Base-by-base conservation (phyloP, 305 asterid species). In the Fraxinus paxiana region DNA sequence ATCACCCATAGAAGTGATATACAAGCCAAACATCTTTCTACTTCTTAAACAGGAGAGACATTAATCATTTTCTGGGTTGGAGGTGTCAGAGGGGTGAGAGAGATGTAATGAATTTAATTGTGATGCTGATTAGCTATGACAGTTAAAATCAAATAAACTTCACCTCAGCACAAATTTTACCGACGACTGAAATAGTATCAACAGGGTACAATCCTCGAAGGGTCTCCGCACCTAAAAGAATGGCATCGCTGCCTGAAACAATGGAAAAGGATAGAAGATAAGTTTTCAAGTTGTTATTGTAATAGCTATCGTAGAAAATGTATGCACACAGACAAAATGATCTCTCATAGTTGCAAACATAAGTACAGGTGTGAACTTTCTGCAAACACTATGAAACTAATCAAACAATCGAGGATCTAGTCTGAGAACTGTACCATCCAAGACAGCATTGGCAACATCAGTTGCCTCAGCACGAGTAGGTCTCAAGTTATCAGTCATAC, bases 391-490 rank as follows among this genome's bases (percentile, higher is more conserved):
- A 31, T 77, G 75, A 82, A 82, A 76, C 71, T 31, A 83, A 73
- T 26, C 35, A 37, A 67, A 75, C 17, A 77, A 76, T 30, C 37
- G 15, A 46, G 73, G 80, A 26, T 51, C 65, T 76, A 22, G 31
- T 73, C 33, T 67, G 56, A 78, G 76, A 83, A 81, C 31, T 31
- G 56, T 91, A 92, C 97, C 98, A 86, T 93, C 98, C 67, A 94
- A 92, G 22, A 93, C 96, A 76, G 96, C 96, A 77, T 93, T 94
- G 67, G 98, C 98, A 73, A 94, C 96, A 87, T 94, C 97, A 81
- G 98, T 94, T 76, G 98, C 98, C 91, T 94, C 98, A 20, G 98
- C 98, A 87, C 98, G 98, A 80, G 98, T 94, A 24, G 98, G 98
- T 79, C 98, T 89, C 82, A 93, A 84, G 87, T 93, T 94, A 92